Evolutionary conservation across 2,329 filamentous ascomycete genomes (phyloP).

Genomic region (Aureobasidium musti): DNA sequence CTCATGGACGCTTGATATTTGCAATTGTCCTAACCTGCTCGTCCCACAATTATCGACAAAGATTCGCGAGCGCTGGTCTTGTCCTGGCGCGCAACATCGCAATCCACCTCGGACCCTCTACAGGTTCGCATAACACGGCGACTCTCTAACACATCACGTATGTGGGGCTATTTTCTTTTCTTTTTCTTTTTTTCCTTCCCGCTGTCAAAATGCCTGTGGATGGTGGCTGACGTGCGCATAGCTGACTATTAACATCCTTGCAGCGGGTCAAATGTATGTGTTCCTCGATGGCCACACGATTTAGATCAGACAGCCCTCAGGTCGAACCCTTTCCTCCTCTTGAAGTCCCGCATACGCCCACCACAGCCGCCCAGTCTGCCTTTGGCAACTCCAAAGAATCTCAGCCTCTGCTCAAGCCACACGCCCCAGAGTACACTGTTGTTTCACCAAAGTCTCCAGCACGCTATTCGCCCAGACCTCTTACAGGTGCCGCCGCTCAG

Average conservation of each 20-base stretch:
- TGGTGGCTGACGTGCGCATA: conserved; percentile 13
- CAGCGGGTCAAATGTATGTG: conserved; percentile 28
- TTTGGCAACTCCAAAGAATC: conserved; percentile 34
- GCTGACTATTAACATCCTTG: conserved; percentile 30
- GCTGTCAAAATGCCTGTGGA: background rate
- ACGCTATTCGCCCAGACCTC: conserved; percentile 44
- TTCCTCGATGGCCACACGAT: conserved; percentile 48
- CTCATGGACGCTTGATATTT: conserved; percentile 15
- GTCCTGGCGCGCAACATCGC: conserved; percentile 1
- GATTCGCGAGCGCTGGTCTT: conserved; percentile 2
- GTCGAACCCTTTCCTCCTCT: conserved; percentile 45
- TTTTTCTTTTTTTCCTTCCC: background rate
- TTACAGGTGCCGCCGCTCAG: conserved; percentile 53
- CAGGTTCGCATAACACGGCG: conserved; percentile 8
- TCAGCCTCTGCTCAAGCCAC: conserved; percentile 35
- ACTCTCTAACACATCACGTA: conserved; percentile 8
- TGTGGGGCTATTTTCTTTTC: conserved; percentile 4
- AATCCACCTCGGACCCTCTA: conserved; percentile 4
- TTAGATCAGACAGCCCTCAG: conserved; percentile 48
- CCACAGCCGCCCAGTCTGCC: conserved; percentile 37
- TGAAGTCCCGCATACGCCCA: conserved; percentile 45
- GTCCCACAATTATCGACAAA: conserved; percentile 14
- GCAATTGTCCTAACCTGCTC: background rate
- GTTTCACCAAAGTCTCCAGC: conserved; percentile 41
- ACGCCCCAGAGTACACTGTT: conserved; percentile 32